phyloP scores from a whole-genome alignment of 306 rosid genomes.

The Trifolium repens region DNA sequence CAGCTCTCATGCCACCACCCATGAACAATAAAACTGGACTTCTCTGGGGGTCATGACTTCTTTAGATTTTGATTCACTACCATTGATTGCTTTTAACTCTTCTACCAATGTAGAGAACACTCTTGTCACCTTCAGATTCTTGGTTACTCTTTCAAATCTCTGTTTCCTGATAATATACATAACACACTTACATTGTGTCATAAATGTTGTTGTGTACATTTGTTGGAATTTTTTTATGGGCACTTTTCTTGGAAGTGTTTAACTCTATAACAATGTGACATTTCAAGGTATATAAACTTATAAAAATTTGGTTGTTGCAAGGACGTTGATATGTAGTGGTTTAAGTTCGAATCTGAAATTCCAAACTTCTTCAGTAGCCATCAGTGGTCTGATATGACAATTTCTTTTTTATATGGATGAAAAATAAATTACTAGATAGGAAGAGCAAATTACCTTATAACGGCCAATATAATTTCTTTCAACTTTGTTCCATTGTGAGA shows the following conservation, averaged over 20 bases:
- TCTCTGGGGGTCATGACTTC: constrained; percentile 62
- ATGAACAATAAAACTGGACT: constrained; percentile 85
- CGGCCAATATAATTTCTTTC: constrained; percentile 59
- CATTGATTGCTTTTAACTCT: constrained; percentile 72
- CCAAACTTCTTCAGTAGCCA: too few relatives aligned
- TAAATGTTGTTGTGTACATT: too few relatives aligned
- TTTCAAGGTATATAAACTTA: background rate
- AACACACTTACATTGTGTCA: background rate
- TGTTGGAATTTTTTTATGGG: too few relatives aligned
- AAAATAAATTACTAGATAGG: too few relatives aligned
- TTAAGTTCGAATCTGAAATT: too few relatives aligned
- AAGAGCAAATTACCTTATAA: constrained; percentile 85
- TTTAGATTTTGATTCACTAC: constrained; percentile 24
- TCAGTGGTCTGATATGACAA: too few relatives aligned
- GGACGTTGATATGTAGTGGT: too few relatives aligned
- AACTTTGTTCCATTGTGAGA: constrained; percentile 54
- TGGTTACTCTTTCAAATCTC: constrained; percentile 65
- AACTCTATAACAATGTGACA: background rate
- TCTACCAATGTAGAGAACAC: constrained; percentile 75
- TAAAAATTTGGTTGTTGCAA: too few relatives aligned
- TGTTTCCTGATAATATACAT: constrained; percentile 49
- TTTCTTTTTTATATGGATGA: too few relatives aligned
- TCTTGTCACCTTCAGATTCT: constrained; percentile 66
- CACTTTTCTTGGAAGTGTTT: background rate
- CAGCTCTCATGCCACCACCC: constrained; percentile 99